phyloP scores from a whole-genome alignment of 2,329 filamentous ascomycete genomes.

The Penicillium expansum region DNA sequence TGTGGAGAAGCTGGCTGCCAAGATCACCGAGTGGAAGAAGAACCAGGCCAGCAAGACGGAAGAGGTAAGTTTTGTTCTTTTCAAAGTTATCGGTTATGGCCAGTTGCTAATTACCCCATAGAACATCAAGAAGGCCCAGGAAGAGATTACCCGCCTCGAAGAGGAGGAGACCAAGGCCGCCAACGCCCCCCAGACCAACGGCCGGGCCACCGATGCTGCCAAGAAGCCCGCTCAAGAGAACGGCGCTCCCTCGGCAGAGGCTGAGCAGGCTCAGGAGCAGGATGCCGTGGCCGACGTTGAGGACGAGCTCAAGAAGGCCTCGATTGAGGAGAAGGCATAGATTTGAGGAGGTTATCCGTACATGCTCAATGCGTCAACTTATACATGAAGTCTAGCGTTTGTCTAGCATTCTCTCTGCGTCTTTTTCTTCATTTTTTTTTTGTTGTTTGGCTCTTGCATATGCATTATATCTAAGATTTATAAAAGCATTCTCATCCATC shows the following conservation, averaged over 20 bases:
- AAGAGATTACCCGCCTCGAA: constrained; percentile 83
- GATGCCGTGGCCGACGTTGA: constrained; percentile 58
- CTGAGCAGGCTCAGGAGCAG: constrained; percentile 57
- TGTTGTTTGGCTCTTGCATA: constrained; percentile 9
- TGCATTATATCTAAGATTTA: constrained; percentile 22
- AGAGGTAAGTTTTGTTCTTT: constrained; percentile 62
- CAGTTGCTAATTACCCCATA: constrained; percentile 43
- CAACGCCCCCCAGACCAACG: constrained; percentile 42
- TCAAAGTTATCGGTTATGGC: not conserved
- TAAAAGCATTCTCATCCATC: constrained; percentile 7
- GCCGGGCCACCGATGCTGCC: constrained; percentile 49
- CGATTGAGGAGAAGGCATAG: constrained; percentile 55
- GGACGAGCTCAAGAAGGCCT: constrained; percentile 60
- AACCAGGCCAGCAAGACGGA: constrained; percentile 88
- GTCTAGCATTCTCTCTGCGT: constrained; percentile 25
- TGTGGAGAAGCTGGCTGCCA: constrained; percentile 86
- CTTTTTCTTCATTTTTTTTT: constrained; percentile 10
- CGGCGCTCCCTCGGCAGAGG: constrained; percentile 51
- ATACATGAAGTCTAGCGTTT: constrained; percentile 23
- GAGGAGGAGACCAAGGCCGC: constrained; percentile 64
- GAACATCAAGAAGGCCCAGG: constrained; percentile 97
- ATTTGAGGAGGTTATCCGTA: constrained; percentile 3
- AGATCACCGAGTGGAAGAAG: constrained; percentile 85
- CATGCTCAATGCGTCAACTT: constrained; percentile 15
- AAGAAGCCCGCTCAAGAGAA: constrained; percentile 57